Conservation (phyloP, 257 asterid species). For the Salvia miltiorrhiza region DNA sequence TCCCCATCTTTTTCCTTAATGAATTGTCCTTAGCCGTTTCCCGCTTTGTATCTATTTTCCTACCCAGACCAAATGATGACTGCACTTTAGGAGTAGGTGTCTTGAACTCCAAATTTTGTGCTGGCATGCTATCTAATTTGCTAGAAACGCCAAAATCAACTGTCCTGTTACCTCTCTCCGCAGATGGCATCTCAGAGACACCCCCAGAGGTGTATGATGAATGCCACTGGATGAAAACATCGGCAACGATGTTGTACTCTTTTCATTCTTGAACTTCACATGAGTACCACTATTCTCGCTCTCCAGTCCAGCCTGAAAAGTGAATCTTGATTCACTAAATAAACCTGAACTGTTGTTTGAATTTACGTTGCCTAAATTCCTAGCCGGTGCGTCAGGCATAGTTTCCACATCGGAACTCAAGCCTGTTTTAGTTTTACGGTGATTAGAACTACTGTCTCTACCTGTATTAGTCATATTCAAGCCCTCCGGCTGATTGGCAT, state of each 20-base stretch:
- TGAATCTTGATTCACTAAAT: slow-evolving; percentile 33
- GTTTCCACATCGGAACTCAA: slow-evolving; percentile 24
- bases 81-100: slow-evolving; percentile 54
- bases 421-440: slow-evolving; percentile 11
- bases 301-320: slow-evolving; percentile 43
- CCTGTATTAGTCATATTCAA: slow-evolving; percentile 14
- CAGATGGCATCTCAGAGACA: slow-evolving; percentile 35
- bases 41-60: slow-evolving; percentile 58
- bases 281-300: slow-evolving; percentile 24
- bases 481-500: slow-evolving; percentile 11
- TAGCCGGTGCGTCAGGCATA: slow-evolving; percentile 21
- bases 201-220: slow-evolving; percentile 30
- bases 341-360: slow-evolving; percentile 29
- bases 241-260: slow-evolving; percentile 28
- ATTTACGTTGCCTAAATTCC: slow-evolving; percentile 28
- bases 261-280: slow-evolving; percentile 32
- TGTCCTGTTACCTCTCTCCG: slow-evolving; percentile 42
- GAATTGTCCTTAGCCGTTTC: slow-evolving; percentile 54
- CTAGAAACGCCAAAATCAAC: slow-evolving; percentile 53
- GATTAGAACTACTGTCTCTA: slow-evolving; percentile 21
- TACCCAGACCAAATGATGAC: slow-evolving; percentile 42
- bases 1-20: slow-evolving; percentile 76
- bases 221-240: slow-evolving; percentile 32
- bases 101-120: slow-evolving; percentile 49
- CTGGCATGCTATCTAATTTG: slow-evolving; percentile 35